Base-by-base conservation (phyloP, 1,139 yeast species). In the Kodamaea ohmeri region DNA sequence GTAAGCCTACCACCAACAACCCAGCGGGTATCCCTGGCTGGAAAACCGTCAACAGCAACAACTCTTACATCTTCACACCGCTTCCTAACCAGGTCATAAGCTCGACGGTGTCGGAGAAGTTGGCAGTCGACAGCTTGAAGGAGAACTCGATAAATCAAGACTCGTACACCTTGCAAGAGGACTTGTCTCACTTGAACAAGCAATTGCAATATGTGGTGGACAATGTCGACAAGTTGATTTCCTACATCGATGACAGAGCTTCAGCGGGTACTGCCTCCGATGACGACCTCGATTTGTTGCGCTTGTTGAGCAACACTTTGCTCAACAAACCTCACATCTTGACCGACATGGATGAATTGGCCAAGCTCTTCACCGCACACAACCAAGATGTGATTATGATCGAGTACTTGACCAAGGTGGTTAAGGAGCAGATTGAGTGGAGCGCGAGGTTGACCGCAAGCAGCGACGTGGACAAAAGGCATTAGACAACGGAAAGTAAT, bases 361-460 rank as follows among this genome's bases (percentile, higher is more conserved):
- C 76, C 53, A 66, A 69, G 49, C 73, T 80, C 48, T 81, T 87
- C 72, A 78, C 78, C 54, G 74, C 78, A 39, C 90, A 86, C 60
- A 71, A 83, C 57, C 90, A 86, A 62, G 96, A 88, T 56, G 82
- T 88, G 32, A 74, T 85, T 47, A 80, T 87, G 82, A 77, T 88
- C 49, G 94, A 86, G 55, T 85, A 82, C 58, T 73, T 88, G 64
- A 84, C 95, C 43, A 81, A 83, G 55, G 87, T 94, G 38, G 82
- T 88, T 52, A 85, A 84, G 67, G 86, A 89, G 48, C 96, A 88
- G 65, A 75, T 86, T 49, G 92, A 84, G 56, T 72, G 84, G 55
- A 80, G 89, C 55, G 82, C 89, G 34, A 79, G 85, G 60, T 74
- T 86, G 56, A 81, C 92, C 38, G 76, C 81, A 36, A 47, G 49